phyloP scores from a whole-genome alignment of 2,329 filamentous ascomycete genomes.

The Daldinia sp. region DNA sequence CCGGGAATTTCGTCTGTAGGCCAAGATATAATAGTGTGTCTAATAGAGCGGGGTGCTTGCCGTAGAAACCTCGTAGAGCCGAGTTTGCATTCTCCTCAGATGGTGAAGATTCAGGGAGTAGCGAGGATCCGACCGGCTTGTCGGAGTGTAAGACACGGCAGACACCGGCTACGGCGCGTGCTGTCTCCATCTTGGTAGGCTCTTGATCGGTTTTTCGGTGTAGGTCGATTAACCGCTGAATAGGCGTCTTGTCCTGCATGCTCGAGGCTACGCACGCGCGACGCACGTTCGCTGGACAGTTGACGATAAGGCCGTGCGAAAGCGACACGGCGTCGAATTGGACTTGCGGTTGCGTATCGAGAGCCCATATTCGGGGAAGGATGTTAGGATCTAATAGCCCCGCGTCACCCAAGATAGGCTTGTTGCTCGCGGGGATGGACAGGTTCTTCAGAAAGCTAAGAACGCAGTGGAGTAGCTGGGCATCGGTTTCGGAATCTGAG shows the following conservation, averaged over 20 bases:
- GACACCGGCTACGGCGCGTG: slow-evolving; percentile 60
- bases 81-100: slow-evolving; percentile 7
- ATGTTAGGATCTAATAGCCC: slow-evolving; percentile 55
- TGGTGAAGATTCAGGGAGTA: slow-evolving; percentile 35
- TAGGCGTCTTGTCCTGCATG: slow-evolving; percentile 44
- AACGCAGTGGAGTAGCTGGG: slow-evolving; percentile 64
- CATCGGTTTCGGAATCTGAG: slow-evolving; percentile 50
- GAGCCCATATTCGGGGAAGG: slow-evolving; percentile 62
- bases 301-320: slow-evolving; percentile 63
- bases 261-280: slow-evolving; percentile 54
- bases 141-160: slow-evolving; percentile 63
- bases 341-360: slow-evolving; percentile 63
- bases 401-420: slow-evolving; percentile 56
- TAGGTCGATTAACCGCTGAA: slow-evolving; percentile 51
- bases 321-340: slow-evolving; percentile 69
- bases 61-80: slow-evolving; percentile 54
- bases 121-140: slow-evolving; percentile 7
- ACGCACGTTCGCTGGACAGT: slow-evolving; percentile 60
- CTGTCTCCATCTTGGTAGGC: slow-evolving; percentile 67
- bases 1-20: slow-evolving; percentile 65
- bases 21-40: slow-evolving; percentile 60
- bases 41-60: slow-evolving; percentile 52
- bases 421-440: slow-evolving; percentile 65
- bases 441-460: slow-evolving; percentile 72
- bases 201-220: slow-evolving; percentile 57